Evolutionary conservation across 805 yeast species (phyloP), one percentile per base, ranked within the genome.

Genomic region (Wickerhamiella musiphila): DNA sequence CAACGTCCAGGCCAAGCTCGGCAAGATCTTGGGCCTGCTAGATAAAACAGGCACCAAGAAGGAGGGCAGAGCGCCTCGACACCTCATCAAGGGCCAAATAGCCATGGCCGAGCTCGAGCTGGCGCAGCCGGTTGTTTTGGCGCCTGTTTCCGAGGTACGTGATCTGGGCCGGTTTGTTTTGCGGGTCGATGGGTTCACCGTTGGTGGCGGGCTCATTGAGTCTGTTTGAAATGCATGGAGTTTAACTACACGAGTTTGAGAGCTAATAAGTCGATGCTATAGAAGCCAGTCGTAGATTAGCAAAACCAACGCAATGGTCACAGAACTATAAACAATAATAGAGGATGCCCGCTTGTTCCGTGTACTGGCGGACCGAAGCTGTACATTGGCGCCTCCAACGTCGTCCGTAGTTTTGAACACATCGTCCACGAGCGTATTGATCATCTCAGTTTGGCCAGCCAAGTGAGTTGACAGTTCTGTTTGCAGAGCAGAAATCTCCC

Each of bases 381-480:
- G 73, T 39, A 63, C 60, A 52, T 82, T 83, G 21, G 94, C 94
- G 49, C 66, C 60, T 14, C 57, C 55, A 15, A 83, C 68, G 39
- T 83, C 82, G 5, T 62, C 44, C 34, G 70, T 67, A 1, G 79
- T 68, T 39, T 70, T 70, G 38, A 70, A 71, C 38, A 78, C 84
- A 38, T 73, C 73, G 36, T 73, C 75, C 29, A 71, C 52, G 39
- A 83, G 57, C 24, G 61, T 58, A 31, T 66, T 61, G 11, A 83
- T 76, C 48, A 68, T 73, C 33, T 75, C 76, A 5, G 76, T 70
- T 53, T 83, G 95, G 1, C 68, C 52, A 16, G 69, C 68, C 29
- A 83, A 58, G 48, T 84, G 93, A 34, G 73, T 60, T 9, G 79
- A 65, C 33, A 83, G 59, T 46, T 79, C 90, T 16, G 73, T 61